These are phyloP conservation scores for Plectranthus barbatus DNA, from an alignment of 257 asterid species.

Conservation along the genomic window DNA sequence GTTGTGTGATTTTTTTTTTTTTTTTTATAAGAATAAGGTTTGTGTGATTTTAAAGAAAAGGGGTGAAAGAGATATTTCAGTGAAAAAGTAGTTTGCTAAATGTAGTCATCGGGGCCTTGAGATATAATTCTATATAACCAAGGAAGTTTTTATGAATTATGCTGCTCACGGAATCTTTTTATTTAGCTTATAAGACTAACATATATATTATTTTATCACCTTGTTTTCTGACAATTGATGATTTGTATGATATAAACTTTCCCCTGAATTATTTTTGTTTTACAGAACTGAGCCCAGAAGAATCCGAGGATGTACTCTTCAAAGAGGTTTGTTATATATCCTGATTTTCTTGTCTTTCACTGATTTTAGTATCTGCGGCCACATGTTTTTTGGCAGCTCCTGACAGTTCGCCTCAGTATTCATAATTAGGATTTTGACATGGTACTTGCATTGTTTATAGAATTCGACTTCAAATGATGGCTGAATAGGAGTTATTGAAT, in stretches of 20 bases:
- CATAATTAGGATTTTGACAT: not conserved
- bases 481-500: not conserved
- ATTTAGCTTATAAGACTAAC: not conserved
- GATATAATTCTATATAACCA: not conserved
- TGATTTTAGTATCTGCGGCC: not conserved
- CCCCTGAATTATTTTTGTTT: slow-evolving; percentile 7
- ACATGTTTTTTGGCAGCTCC: not conserved
- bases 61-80: not conserved
- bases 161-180: not conserved
- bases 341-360: slow-evolving; percentile 12
- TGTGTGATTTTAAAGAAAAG: not conserved
- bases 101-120: not conserved
- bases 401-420: not conserved
- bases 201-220: not conserved
- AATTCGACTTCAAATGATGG: not conserved
- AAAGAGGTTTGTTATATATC: slow-evolving; percentile 56
- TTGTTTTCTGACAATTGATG: not conserved
- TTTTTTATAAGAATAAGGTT: too few relatives aligned
- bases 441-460: not conserved
- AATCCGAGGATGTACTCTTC: slow-evolving; percentile 94
- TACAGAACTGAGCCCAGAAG: slow-evolving; percentile 92
- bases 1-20: too few relatives aligned
- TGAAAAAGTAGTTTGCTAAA: not conserved
- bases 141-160: not conserved
- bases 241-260: not conserved